Conservation (phyloP, 768 basidiomycete species). For the Hygrophorus russula region DNA sequence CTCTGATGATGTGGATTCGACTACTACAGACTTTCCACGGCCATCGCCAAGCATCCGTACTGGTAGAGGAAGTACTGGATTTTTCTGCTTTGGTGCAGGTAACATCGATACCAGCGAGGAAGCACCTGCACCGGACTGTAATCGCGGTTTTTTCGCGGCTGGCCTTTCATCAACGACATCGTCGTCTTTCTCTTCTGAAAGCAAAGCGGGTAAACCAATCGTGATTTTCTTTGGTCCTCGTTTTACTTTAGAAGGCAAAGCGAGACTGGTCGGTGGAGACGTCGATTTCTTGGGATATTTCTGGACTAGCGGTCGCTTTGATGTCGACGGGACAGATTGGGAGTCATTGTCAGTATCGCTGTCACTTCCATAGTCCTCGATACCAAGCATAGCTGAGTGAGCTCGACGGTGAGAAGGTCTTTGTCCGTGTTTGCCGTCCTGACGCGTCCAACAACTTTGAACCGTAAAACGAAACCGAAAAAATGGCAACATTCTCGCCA, state of each 20-base stretch:
- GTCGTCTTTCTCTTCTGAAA: constrained; percentile 17
- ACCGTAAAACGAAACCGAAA: constrained; percentile 1
- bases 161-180: constrained; percentile 34
- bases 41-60: constrained; percentile 59
- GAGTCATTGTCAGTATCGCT: constrained; percentile 43
- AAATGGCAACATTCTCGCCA: constrained; percentile 52
- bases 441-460: not conserved
- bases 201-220: constrained; percentile 43
- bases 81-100: constrained; percentile 56
- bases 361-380: constrained; percentile 72
- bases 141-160: constrained; percentile 45
- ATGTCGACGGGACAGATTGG: constrained; percentile 9
- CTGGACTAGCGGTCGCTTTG: constrained; percentile 16
- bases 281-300: constrained; percentile 16
- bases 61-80: constrained; percentile 27
- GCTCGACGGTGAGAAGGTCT: not conserved
- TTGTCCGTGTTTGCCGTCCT: not conserved
- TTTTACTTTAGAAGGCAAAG: constrained; percentile 18
- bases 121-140: constrained; percentile 43
- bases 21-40: constrained; percentile 34
- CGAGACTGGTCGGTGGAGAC: constrained; percentile 7
- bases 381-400: constrained; percentile 59
- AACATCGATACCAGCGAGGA: constrained; percentile 66
- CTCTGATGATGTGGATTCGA: constrained; percentile 47
- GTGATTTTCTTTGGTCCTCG: constrained; percentile 46